Evolutionary conservation across 495 filamentous ascomycete genomes (phyloP), one percentile per base, ranked within the genome.

Genomic region (Beverwykella pulmonaria): DNA sequence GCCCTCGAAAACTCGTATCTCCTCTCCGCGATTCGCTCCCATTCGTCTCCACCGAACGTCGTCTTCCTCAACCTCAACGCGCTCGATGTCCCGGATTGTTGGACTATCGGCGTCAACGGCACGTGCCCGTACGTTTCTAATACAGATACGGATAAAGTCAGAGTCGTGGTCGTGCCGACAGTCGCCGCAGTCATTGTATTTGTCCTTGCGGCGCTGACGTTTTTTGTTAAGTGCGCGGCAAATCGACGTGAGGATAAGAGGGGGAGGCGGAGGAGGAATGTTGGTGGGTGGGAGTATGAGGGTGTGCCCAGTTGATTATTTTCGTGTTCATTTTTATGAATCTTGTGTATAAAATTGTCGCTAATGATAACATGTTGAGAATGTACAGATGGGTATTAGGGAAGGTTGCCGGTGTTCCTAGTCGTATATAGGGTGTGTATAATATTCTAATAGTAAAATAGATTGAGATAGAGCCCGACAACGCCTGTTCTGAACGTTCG

Each of bases 221-320:
- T 88, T 15, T 87, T 88, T 67, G 81, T 87, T 52, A 89, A 89
- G 68, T 86, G 84, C 65, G 86, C 84, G 54, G 79, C 83, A 26
- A 88, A 87, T 71, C 71, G 86, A 25, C 75, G 82, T 27, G 82
- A 77, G 46, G 81, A 78, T 29, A 78, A 80, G 52, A 78, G 81
- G 49, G 74, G 81, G 53, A 81, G 78, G 72, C 76, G 82, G 55
- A 82, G 79, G 73, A 82, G 80, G 66, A 72, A 77, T 7, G 82
- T 80, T 44, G 80, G 82, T 46, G 85, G 86, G 0, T 87, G 85
- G 83, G 84, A 87, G 46, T 89, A 89, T 75, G 87, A 89, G 68
- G 86, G 86, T 20, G 84, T 89, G 34, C 86, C 86, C 53, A 65
- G 48, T 53, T 63, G 62, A 52, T 39, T 36, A 20, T 44, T 15